Evolutionary conservation across 768 basidiomycete genomes (phyloP), one percentile per base, ranked within the genome.

Genomic region (Pleurotus djamor): DNA sequence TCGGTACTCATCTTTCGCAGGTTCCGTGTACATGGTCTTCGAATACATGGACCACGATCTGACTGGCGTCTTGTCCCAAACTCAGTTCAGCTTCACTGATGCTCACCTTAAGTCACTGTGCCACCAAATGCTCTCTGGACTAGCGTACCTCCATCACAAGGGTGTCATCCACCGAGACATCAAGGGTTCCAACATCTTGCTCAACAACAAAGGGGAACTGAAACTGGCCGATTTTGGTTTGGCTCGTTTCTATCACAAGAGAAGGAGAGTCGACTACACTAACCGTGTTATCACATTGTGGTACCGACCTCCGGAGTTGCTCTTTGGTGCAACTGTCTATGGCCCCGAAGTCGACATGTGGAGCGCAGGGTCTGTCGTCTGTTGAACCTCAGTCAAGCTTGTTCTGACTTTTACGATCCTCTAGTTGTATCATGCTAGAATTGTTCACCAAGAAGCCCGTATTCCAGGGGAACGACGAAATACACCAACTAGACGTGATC

Each of bases 31-130:
- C 74, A 99, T 99, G 97, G 96, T 99, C 41, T 94, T 98, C 67
- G 96, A 98, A 72, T 99, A 99, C 72, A 92, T 97, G 92, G 95
- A 99, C 67, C 96, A 98, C 69, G 97, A 99, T 69, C 79, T 99
- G 57, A 98, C 96, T 2, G 97, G 97, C 3, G 82, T 98, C 52
- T 80, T 99, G 32, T 92, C 94, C 2, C 96, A 98, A 74, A 91
- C 85, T 0, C 89, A 94, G 67, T 92, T 98, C 66, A 78, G 69
- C 41, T 98, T 99, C 69, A 82, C 85, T 0, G 83, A 87, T 17
- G 93, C 91, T 17, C 91, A 99, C 72, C 79, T 98, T 44, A 99
- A 99, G 79, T 97, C 96, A 0, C 83, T 99, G 54, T 95, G 91
- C 69, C 83, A 87, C 61, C 97, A 99, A 74, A 97, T 99, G 92